Evolutionary conservation across 495 filamentous ascomycete species (phyloP), one percentile per base, ranked within the genome.

Genomic region (Xylaria longipes): DNA sequence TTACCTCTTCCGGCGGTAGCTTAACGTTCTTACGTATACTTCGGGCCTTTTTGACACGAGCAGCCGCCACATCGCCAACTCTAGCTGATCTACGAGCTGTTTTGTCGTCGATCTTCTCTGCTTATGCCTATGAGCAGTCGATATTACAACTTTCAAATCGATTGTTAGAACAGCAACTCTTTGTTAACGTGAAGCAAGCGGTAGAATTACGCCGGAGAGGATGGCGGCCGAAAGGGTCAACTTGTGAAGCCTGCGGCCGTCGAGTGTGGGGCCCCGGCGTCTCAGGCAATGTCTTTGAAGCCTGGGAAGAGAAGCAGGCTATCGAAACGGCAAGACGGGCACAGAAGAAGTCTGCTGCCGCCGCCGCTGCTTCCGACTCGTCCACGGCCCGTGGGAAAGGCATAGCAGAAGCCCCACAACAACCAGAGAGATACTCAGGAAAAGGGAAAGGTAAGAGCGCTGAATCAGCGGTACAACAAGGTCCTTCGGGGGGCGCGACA

Each of bases 81-180:
- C 88, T 98, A 0, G 90, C 92, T 5, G 94, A 98, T 76, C 85
- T 99, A 15, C 91, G 97, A 31, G 86, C 89, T 52, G 94, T 98
- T 1, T 87, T 99, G 3, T 84, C 89, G 2, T 93, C 93, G 8
- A 94, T 99, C 57, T 99, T 99, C 80, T 91, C 95, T 2, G 95
- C 97, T 0, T 98, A 99, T 76, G 90, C 94, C 0, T 97, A 97
- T 78, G 97, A 98, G 79, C 91, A 93, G 75, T 93, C 92, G 5
- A 91, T 99, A 15, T 86, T 98, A 25, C 85, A 88, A 2, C 89
- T 99, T 17, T 93, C 97, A 14, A 95, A 94, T 79, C 87, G 89
- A 22, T 88, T 99, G 71, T 84, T 99, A 1, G 95, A 97, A 70
- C 91, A 94, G 72, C 94, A 97, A 76, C 86, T 97, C 22, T 99